Base-by-base conservation (phyloP, 495 filamentous ascomycete genomes). In the Aspergillus egyptiacus region DNA sequence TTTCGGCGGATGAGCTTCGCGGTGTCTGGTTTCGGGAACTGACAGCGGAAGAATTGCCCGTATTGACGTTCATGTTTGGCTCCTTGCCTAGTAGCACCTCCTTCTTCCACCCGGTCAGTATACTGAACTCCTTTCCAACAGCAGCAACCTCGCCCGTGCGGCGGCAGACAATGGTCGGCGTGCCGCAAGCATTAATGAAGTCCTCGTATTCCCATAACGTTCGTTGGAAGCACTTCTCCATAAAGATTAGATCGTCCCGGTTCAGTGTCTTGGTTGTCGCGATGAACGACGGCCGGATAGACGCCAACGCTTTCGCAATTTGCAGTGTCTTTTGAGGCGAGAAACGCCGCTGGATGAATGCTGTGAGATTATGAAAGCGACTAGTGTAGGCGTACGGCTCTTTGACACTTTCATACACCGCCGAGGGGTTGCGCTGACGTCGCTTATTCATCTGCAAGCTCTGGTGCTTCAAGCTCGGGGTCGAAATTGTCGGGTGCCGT, bases 161-260 rank as follows among this genome's bases (percentile, higher is more conserved):
- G 43, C 93, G 79, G 55, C 88, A 95, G 35, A 96, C 87, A 47
- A 98, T 83, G 2, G 89, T 91, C 13, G 93, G 93, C 18, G 90
- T 94, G 28, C 87, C 87, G 50, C 81, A 86, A 38, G 84, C 81
- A 48, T 86, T 83, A 75, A 95, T 87, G 57, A 90, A 91, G 48
- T 93, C 88, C 53, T 97, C 87, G 56, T 95, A 93, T 59, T 94
- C 89, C 62, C 84, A 87, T 10, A 98, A 75, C 1, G 86, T 90
- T 31, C 93, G 86, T 62, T 98, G 93, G 60, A 97, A 88, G 61
- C 86, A 91, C 64, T 94, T 91, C 65, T 98, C 93, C 87, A 93
- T 94, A 68, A 96, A 96, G 18, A 98, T 82, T 15, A 97, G 77
- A 62, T 98, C 93, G 58, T 91, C 81, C 22, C 80, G 73, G 47